These are phyloP conservation scores for Podaxis sp. DNA, from an alignment of 768 basidiomycete species.

Conservation along the genomic window DNA sequence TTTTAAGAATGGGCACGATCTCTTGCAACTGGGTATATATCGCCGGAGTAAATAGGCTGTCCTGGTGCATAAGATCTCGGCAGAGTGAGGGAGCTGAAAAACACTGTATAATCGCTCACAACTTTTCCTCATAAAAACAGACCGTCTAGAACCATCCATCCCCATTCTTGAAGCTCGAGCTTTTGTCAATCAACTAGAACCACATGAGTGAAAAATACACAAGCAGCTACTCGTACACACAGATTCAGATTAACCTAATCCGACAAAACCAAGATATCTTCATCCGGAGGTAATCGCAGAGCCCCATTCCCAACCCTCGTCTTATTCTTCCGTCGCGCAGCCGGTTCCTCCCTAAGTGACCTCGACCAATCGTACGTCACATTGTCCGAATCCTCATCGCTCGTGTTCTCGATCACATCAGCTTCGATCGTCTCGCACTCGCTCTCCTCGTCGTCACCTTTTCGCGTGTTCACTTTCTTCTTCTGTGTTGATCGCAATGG, in stretches of 20 bases:
- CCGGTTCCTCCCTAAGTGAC: constrained; percentile 27
- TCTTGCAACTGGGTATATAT: no score
- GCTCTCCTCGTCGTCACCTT: neutral
- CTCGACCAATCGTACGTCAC: constrained; percentile 34
- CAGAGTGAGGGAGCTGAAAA: no score
- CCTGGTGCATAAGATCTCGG: no score
- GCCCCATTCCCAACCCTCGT: constrained; percentile 18
- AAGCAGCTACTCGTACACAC: neutral
- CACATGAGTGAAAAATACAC: neutral
- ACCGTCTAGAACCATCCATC: no score
- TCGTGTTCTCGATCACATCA: constrained; percentile 12
- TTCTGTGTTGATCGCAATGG: neutral
- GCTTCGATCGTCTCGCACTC: constrained; percentile 7
- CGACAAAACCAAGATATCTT: constrained; percentile 3
- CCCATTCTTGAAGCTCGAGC: no score
- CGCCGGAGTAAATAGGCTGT: no score
- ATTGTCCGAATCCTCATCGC: constrained; percentile 22
- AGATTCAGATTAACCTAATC: neutral
- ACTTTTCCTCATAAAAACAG: no score
- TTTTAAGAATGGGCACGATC: no score
- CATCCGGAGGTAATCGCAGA: neutral
- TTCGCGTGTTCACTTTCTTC: neutral
- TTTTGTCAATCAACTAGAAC: no score
- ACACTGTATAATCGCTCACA: no score
- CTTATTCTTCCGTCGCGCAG: constrained; percentile 23